phyloP scores from a whole-genome alignment of 2,329 filamentous ascomycete genomes.

The Epichloe gansuensis region DNA sequence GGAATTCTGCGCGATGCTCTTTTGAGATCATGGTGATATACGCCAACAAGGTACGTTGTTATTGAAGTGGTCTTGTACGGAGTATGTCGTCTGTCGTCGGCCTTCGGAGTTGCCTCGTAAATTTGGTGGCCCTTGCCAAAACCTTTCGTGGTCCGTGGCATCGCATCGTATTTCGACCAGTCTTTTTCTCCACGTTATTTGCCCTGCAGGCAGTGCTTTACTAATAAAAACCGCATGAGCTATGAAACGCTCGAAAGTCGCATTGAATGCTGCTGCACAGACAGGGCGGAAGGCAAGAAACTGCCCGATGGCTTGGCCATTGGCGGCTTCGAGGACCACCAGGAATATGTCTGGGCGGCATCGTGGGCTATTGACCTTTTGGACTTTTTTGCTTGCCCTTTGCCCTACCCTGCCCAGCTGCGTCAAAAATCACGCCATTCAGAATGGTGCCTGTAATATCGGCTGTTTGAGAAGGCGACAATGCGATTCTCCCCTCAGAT shows the following conservation, averaged over 20 bases:
- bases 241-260: neutral
- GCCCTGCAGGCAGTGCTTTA: neutral
- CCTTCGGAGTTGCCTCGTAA: neutral
- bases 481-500: neutral
- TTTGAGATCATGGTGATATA: too few relatives aligned
- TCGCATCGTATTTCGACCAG: neutral
- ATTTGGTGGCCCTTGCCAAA: too few relatives aligned
- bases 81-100: too few relatives aligned
- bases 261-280: neutral
- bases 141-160: neutral
- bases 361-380: neutral
- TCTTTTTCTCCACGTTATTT: neutral
- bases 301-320: conserved; percentile 1
- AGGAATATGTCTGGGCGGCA: neutral
- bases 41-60: too few relatives aligned
- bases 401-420: neutral
- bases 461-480: neutral
- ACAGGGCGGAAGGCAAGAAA: neutral
- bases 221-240: neutral
- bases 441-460: conserved; percentile 16
- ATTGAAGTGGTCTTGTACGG: too few relatives aligned
- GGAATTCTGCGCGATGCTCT: too few relatives aligned
- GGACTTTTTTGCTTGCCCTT: neutral
- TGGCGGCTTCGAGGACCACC: neutral
- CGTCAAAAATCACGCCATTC: conserved; percentile 11